Conservation (phyloP, 805 yeast genomes). For the Myxozyma kluyveri region DNA sequence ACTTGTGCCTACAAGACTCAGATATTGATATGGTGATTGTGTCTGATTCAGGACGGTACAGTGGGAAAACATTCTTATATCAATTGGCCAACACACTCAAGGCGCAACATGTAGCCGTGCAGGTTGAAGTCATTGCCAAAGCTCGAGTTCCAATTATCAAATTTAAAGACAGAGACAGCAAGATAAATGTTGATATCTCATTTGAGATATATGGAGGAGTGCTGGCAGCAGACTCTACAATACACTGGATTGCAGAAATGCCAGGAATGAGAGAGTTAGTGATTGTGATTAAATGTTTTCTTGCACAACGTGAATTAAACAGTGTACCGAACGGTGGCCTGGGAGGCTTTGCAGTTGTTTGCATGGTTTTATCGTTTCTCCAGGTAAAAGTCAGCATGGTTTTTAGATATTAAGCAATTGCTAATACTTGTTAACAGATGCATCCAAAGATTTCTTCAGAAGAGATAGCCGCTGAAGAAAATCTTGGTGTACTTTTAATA, state of each 20-base stretch:
- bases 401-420: no score
- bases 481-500: slow-evolving; percentile 79
- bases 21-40: slow-evolving; percentile 91
- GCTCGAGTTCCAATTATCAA: slow-evolving; percentile 95
- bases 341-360: slow-evolving; percentile 92
- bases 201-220: slow-evolving; percentile 81
- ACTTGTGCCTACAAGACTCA: slow-evolving; percentile 87
- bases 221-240: slow-evolving; percentile 73
- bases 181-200: slow-evolving; percentile 81
- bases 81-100: slow-evolving; percentile 70
- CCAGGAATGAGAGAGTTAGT: slow-evolving; percentile 84
- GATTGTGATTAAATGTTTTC: slow-evolving; percentile 77
- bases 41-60: slow-evolving; percentile 58
- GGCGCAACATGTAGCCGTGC: slow-evolving; percentile 57
- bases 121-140: slow-evolving; percentile 79
- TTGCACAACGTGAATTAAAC: slow-evolving; percentile 71
- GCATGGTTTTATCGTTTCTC: slow-evolving; percentile 75
- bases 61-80: slow-evolving; percentile 63
- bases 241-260: slow-evolving; percentile 66
- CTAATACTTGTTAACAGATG: slow-evolving; percentile 38
- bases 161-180: slow-evolving; percentile 69
- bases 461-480: slow-evolving; percentile 64
- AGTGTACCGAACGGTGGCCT: slow-evolving; percentile 91
- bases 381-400: slow-evolving; percentile 38
- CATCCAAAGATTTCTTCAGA: slow-evolving; percentile 76